A percentile compares a stretch with the other conserved stretches of the same genome.
These are phyloP conservation scores for Aristolochia californica DNA, from an alignment of 164 flowering plant species.

Conservation along the genomic window DNA sequence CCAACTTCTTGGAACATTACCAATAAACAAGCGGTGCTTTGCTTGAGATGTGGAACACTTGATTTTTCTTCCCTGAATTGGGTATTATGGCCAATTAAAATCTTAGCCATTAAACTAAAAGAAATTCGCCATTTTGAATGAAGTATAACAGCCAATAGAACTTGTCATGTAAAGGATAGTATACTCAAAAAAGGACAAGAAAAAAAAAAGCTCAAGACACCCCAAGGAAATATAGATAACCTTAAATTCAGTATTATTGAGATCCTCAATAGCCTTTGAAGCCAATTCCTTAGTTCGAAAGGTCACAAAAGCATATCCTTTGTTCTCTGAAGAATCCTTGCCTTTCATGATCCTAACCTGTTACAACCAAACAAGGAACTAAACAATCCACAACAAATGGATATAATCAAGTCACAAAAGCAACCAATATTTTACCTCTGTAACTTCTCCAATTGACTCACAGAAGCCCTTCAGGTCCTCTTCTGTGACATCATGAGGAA, in stretches of 20 bases:
- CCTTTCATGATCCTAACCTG: slow-evolving; percentile 80
- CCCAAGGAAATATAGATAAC: slow-evolving; percentile 18
- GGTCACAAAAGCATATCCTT: slow-evolving; percentile 85
- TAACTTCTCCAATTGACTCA: slow-evolving; percentile 65
- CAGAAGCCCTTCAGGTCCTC: slow-evolving; percentile 59
- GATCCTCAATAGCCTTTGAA: slow-evolving; percentile 56
- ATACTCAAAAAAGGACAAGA: neutral
- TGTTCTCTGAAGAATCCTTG: slow-evolving; percentile 61
- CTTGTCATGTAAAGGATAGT: too few relatives aligned
- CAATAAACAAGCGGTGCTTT: slow-evolving; percentile 74
- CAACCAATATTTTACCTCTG: slow-evolving; percentile 36
- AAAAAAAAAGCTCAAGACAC: neutral
- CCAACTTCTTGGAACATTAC: slow-evolving; percentile 81
- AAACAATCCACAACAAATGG: neutral
- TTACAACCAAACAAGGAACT: slow-evolving; percentile 2
- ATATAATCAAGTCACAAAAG: neutral
- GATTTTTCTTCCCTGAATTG: slow-evolving; percentile 56
- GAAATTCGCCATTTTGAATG: too few relatives aligned
- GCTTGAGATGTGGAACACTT: slow-evolving; percentile 82
- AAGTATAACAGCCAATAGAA: too few relatives aligned
- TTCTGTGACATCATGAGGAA: slow-evolving; percentile 54
- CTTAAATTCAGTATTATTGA: slow-evolving; percentile 61
- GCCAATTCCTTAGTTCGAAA: slow-evolving; percentile 69
- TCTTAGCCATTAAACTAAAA: too few relatives aligned
- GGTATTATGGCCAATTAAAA: too few relatives aligned